phyloP scores from a whole-genome alignment of 2,329 filamentous ascomycete species.

The Raffaelea albimanens region DNA sequence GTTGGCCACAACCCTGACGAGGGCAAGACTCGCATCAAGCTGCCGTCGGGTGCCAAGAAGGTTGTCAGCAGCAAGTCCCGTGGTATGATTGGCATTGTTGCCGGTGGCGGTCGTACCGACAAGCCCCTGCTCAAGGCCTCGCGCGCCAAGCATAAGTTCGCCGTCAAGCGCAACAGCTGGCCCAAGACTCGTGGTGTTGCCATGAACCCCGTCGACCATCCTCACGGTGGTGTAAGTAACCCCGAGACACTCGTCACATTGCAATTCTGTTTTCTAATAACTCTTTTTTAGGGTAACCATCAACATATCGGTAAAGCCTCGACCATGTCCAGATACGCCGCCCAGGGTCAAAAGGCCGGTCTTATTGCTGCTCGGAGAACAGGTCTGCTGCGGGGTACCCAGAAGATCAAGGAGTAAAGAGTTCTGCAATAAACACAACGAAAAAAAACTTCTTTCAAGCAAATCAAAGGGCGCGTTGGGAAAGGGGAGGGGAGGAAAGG shows the following conservation, averaged over 20 bases:
- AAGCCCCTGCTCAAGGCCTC: conserved; percentile 99
- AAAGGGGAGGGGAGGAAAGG: too few relatives aligned
- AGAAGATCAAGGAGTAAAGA: conserved; percentile 95
- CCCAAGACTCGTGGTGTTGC: conserved; percentile 99
- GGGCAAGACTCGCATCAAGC: conserved; percentile 99
- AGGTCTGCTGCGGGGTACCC: conserved; percentile 99
- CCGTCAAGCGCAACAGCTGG: conserved; percentile 99
- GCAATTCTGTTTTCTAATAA: neutral
- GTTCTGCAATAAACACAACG: neutral
- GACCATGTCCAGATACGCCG: conserved; percentile 96
- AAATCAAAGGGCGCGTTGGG: too few relatives aligned
- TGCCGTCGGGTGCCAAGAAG: conserved; percentile 98
- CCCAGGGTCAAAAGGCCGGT: conserved; percentile 99
- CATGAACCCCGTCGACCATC: conserved; percentile 99
- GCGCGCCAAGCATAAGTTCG: conserved; percentile 99
- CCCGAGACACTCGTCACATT: neutral
- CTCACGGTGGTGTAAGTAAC: conserved; percentile 79
- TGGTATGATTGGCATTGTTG: conserved; percentile 99
- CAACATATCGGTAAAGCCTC: conserved; percentile 99
- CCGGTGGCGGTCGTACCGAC: conserved; percentile 98
- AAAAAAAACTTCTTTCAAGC: conserved; percentile 5
- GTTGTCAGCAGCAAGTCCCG: conserved; percentile 82
- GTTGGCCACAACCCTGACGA: conserved; percentile 97
- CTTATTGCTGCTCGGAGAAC: conserved; percentile 99
- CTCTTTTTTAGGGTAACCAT: conserved; percentile 85